phyloP scores from a whole-genome alignment of 2,329 filamentous ascomycete genomes.

The Ceratocystis alfenasii region DNA sequence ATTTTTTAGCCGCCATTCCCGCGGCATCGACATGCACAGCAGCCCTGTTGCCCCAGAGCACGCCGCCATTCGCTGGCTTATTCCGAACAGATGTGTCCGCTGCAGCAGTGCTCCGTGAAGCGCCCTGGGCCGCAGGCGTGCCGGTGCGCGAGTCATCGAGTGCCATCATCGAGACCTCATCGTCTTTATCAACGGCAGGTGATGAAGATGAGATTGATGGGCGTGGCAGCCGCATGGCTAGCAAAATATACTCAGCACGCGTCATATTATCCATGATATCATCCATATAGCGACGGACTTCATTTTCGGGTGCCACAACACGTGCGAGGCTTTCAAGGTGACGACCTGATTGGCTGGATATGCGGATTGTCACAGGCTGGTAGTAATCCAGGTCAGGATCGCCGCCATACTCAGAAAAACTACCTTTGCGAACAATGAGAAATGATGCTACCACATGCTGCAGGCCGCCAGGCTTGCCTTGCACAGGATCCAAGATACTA shows the following conservation, averaged over 20 bases:
- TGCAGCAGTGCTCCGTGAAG: constrained; percentile 25
- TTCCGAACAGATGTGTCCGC: constrained; percentile 22
- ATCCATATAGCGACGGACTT: constrained; percentile 56
- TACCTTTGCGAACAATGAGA: constrained; percentile 61
- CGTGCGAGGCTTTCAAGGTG: constrained; percentile 49
- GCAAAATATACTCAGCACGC: constrained; percentile 52
- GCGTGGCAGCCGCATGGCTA: constrained; percentile 54
- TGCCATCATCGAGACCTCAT: constrained; percentile 27
- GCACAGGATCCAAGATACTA: constrained; percentile 44
- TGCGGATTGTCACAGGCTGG: constrained; percentile 56
- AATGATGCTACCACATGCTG: constrained; percentile 68
- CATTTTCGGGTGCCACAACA: constrained; percentile 50
- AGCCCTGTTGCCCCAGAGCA: constrained; percentile 30
- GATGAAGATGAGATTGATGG: constrained; percentile 18
- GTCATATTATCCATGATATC: constrained; percentile 59
- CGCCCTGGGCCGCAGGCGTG: constrained; percentile 28
- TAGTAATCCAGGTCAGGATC: constrained; percentile 59
- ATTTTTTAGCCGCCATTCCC: constrained; percentile 13
- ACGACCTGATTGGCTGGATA: constrained; percentile 43
- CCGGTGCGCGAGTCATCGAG: constrained; percentile 28
- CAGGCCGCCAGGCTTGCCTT: constrained; percentile 13
- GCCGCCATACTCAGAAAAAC: constrained; percentile 51
- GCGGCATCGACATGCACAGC: constrained; percentile 1
- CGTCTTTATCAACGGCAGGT: constrained; percentile 28
- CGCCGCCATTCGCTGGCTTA: constrained; percentile 26